These are phyloP conservation scores for Nigrograna mackinnonii DNA, from an alignment of 2,329 filamentous ascomycete genomes.

Conservation along the genomic window DNA sequence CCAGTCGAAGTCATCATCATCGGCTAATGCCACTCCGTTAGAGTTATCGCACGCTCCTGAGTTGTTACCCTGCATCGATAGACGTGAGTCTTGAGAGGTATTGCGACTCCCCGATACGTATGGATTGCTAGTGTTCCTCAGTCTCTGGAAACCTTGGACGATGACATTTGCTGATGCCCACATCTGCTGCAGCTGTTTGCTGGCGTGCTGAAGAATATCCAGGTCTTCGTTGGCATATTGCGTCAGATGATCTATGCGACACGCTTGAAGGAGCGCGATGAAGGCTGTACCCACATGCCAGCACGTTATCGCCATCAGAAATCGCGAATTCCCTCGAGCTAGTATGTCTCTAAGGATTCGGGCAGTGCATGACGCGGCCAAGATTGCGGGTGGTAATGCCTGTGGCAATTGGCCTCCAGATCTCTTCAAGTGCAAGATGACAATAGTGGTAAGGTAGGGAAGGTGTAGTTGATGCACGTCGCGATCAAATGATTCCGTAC, in stretches of 20 bases:
- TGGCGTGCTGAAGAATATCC: constrained; percentile 17
- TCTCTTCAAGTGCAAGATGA: constrained; percentile 22
- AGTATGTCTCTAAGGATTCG: constrained; percentile 22
- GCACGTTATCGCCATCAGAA: constrained; percentile 26
- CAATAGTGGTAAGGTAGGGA: constrained; percentile 24
- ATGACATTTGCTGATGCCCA: constrained; percentile 27
- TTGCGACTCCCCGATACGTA: not conserved
- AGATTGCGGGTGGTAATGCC: constrained; percentile 21
- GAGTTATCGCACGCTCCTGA: not conserved
- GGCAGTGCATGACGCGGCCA: constrained; percentile 24
- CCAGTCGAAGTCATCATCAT: constrained; percentile 20
- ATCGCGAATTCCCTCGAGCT: constrained; percentile 22
- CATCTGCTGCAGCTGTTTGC: constrained; percentile 23
- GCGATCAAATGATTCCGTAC: constrained; percentile 19
- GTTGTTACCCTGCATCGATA: not conserved
- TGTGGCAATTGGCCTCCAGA: constrained; percentile 23
- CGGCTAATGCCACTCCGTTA: constrained; percentile 1
- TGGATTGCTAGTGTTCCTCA: constrained; percentile 9
- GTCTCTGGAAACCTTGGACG: constrained; percentile 19
- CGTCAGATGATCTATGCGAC: constrained; percentile 18
- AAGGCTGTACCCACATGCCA: constrained; percentile 26
- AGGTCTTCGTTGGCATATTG: constrained; percentile 20
- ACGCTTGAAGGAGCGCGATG: constrained; percentile 23
- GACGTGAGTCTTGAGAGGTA: not conserved
- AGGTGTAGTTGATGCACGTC: constrained; percentile 26